These are phyloP conservation scores for Bondarzewia mesenterica DNA, from an alignment of 1,284 basidiomycete species.

Conservation along the genomic window DNA sequence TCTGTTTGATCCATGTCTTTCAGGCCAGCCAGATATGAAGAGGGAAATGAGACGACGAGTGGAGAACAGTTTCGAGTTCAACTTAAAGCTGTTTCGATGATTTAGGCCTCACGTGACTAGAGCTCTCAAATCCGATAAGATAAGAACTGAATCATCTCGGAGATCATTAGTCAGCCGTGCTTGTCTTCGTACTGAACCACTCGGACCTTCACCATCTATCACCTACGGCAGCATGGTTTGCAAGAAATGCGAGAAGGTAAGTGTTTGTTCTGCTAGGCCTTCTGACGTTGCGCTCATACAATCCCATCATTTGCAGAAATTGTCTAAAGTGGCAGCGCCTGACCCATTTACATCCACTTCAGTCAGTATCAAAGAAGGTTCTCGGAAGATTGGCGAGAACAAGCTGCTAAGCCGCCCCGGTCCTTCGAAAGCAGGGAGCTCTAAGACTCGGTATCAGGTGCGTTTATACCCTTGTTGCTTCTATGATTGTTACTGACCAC, in stretches of 20 bases:
- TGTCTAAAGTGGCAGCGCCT: slow-evolving; percentile 73
- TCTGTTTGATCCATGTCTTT: slow-evolving; percentile 16
- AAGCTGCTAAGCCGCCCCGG: slow-evolving; percentile 53
- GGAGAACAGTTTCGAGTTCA: too few species aligned
- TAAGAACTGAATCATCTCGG: background rate
- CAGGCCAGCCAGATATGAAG: too few species aligned
- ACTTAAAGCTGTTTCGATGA: too few species aligned
- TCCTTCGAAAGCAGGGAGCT: slow-evolving; percentile 8
- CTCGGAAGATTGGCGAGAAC: slow-evolving; percentile 76
- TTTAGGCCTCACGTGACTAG: too few species aligned
- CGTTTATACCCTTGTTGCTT: slow-evolving; percentile 14
- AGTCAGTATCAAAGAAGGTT: slow-evolving; percentile 65
- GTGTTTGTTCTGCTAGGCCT: slow-evolving; percentile 10
- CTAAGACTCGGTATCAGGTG: slow-evolving; percentile 49
- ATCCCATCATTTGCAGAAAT: slow-evolving; percentile 43
- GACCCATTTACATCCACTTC: slow-evolving; percentile 73
- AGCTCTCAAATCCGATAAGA: background rate
- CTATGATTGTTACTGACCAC: background rate
- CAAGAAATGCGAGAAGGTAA: slow-evolving; percentile 63
- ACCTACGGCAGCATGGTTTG: slow-evolving; percentile 53
- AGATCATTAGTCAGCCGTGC: too few species aligned
- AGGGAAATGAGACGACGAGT: too few species aligned
- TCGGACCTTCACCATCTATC: background rate
- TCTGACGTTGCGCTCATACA: too few species aligned
- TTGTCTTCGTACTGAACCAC: too few species aligned